These are phyloP conservation scores for Blastobotrys arbuscula DNA, from an alignment of 1,139 yeast genomes.

Conservation along the genomic window DNA sequence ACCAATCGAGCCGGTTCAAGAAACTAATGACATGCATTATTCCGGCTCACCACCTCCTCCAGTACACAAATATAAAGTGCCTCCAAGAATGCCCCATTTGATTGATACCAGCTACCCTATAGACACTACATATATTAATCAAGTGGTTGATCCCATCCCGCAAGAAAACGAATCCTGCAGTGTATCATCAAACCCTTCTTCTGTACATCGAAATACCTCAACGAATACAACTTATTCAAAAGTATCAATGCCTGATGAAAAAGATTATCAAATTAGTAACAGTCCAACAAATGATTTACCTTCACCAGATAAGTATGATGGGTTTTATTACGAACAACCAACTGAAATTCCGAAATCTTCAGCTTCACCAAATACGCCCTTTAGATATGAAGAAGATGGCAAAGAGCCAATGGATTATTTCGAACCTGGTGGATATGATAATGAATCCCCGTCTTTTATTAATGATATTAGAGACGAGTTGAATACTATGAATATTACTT, in stretches of 20 bases:
- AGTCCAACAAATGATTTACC: constrained; percentile 7
- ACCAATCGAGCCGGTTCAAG: not conserved
- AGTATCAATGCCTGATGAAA: constrained; percentile 14
- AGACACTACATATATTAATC: constrained; percentile 11
- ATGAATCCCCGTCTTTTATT: constrained; percentile 12
- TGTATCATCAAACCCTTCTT: constrained; percentile 10
- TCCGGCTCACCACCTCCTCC: constrained; percentile 3
- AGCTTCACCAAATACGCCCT: not conserved
- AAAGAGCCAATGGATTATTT: constrained; percentile 7
- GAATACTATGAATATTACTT: constrained; percentile 8
- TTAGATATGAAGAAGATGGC: constrained; percentile 2
- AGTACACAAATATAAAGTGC: not conserved
- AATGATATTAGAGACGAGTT: constrained; percentile 14
- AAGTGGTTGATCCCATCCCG: constrained; percentile 10
- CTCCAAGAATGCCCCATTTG: constrained; percentile 2
- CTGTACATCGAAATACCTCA: constrained; percentile 15
- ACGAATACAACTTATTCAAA: constrained; percentile 17
- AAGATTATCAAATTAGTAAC: constrained; percentile 3
- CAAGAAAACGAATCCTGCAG: constrained; percentile 11
- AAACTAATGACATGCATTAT: not conserved
- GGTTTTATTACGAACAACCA: constrained; percentile 3
- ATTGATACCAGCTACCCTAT: constrained; percentile 11
- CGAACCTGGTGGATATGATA: constrained; percentile 10
- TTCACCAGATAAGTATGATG: constrained; percentile 6
- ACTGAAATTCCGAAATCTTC: constrained; percentile 2